These are phyloP conservation scores for Blastobotrys robertii DNA, from an alignment of 805 yeast species.

Conservation along the genomic window DNA sequence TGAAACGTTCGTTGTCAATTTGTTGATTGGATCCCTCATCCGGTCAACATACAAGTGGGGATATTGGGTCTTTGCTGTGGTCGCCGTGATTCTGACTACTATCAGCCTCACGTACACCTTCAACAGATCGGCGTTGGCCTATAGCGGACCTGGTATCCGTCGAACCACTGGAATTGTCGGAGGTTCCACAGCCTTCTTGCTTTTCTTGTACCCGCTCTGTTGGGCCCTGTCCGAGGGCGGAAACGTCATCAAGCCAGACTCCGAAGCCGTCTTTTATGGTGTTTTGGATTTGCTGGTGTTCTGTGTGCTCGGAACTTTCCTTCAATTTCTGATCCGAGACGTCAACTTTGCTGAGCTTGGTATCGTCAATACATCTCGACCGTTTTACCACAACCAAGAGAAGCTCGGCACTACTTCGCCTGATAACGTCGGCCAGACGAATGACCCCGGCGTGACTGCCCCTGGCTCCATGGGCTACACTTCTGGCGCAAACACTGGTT, in stretches of 20 bases:
- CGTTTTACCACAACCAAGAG: slow-evolving; percentile 16
- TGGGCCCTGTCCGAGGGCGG: slow-evolving; percentile 59
- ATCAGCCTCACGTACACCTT: slow-evolving; percentile 17
- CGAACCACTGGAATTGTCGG: slow-evolving; percentile 4
- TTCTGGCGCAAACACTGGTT: not conserved
- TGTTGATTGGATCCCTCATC: slow-evolving; percentile 49
- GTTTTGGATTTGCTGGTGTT: slow-evolving; percentile 42
- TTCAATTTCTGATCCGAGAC: slow-evolving; percentile 15
- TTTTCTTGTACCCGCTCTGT: slow-evolving; percentile 41
- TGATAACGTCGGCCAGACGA: slow-evolving; percentile 2
- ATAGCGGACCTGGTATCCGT: not conserved
- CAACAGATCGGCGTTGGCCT: slow-evolving; percentile 5
- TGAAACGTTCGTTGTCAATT: slow-evolving; percentile 42
- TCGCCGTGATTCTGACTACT: slow-evolving; percentile 30
- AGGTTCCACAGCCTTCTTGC: slow-evolving; percentile 25
- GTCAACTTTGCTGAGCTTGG: slow-evolving; percentile 19
- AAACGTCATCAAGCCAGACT: slow-evolving; percentile 47
- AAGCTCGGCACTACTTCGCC: slow-evolving; percentile 7
- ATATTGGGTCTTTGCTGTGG: slow-evolving; percentile 47
- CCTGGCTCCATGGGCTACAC: not conserved
- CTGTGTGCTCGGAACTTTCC: slow-evolving; percentile 17
- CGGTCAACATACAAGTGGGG: slow-evolving; percentile 58
- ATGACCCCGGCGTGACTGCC: not conserved
- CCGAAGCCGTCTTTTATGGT: slow-evolving; percentile 53
- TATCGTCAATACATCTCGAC: slow-evolving; percentile 10